These are phyloP conservation scores for Colletotrichum brevisporum DNA, from an alignment of 2,329 filamentous ascomycete genomes.

Conservation along the genomic window DNA sequence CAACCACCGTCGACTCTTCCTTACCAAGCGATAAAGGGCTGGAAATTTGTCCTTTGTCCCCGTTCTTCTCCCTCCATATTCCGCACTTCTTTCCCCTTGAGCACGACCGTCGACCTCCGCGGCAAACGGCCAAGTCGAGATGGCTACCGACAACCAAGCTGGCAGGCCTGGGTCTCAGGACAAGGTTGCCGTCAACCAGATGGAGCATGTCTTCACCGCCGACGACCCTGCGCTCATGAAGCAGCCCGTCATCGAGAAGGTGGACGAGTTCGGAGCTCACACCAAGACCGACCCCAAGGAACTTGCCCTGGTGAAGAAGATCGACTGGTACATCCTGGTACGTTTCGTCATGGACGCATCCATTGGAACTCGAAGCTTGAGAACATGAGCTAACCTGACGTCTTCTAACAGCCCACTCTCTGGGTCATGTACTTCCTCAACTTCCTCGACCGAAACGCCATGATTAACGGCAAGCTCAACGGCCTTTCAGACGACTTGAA, in stretches of 20 bases:
- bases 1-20: not conserved
- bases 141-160: slow-evolving; percentile 9
- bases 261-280: slow-evolving; percentile 55
- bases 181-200: slow-evolving; percentile 34
- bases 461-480: slow-evolving; percentile 49
- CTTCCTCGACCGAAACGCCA: slow-evolving; percentile 49
- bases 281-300: slow-evolving; percentile 56
- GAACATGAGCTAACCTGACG: not conserved
- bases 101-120: too few relatives aligned
- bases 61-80: not conserved
- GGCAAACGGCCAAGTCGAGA: not conserved
- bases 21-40: not conserved
- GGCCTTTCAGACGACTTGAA: slow-evolving; percentile 46
- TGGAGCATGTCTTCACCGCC: slow-evolving; percentile 30
- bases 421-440: slow-evolving; percentile 46
- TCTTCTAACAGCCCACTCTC: slow-evolving; percentile 30
- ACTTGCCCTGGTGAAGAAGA: slow-evolving; percentile 52
- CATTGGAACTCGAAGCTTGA: fast-evolving
- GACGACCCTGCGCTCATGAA: slow-evolving; percentile 38
- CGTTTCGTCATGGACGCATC: not conserved
- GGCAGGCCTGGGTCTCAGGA: slow-evolving; percentile 27
- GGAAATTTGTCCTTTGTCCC: not conserved
- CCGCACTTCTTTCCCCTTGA: not conserved
- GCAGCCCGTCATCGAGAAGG: slow-evolving; percentile 37
- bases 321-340: slow-evolving; percentile 53